Percentiles rank a stretch among this genome's conserved stretches.
Conservation (phyloP, 2,329 filamentous ascomycete genomes). For the Taxawa tesnikishii region DNA sequence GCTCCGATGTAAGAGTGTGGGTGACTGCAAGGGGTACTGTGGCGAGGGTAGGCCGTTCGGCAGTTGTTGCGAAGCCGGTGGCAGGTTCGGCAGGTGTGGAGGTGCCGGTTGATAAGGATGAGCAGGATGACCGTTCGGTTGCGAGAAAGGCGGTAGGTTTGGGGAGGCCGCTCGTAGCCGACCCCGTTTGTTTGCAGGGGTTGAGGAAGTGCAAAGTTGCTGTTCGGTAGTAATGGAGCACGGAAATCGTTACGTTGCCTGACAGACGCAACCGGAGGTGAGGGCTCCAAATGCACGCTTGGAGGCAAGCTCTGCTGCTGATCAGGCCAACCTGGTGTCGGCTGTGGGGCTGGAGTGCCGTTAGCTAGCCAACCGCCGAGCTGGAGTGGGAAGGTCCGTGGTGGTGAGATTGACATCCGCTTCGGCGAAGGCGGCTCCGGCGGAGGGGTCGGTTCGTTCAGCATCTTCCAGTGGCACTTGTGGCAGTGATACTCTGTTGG, state of each 20-base stretch:
- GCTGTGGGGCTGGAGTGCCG: no score
- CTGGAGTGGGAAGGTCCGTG: constrained; percentile 13
- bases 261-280: background rate
- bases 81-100: constrained; percentile 8
- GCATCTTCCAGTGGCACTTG: constrained; percentile 35
- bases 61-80: constrained; percentile 13
- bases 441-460: constrained; percentile 23
- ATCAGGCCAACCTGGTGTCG: no score
- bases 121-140: constrained; percentile 1
- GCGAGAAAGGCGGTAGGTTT: constrained; percentile 1
- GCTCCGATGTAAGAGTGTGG: constrained; percentile 10
- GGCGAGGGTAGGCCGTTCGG: constrained; percentile 25
- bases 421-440: constrained; percentile 11
- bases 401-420: constrained; percentile 12
- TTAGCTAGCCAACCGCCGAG: constrained; percentile 6
- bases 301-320: constrained; percentile 2
- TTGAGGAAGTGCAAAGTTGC: background rate
- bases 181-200: constrained; percentile 16
- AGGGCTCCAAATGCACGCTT: background rate
- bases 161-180: background rate
- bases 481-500: constrained; percentile 28
- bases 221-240: background rate
- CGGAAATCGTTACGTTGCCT: background rate
- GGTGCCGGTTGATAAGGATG: constrained; percentile 3
- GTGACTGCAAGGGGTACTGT: constrained; percentile 19